Evolutionary conservation across 1,284 basidiomycete species (phyloP), one percentile per base, ranked within the genome.

Genomic region (Blastosporella zonata): DNA sequence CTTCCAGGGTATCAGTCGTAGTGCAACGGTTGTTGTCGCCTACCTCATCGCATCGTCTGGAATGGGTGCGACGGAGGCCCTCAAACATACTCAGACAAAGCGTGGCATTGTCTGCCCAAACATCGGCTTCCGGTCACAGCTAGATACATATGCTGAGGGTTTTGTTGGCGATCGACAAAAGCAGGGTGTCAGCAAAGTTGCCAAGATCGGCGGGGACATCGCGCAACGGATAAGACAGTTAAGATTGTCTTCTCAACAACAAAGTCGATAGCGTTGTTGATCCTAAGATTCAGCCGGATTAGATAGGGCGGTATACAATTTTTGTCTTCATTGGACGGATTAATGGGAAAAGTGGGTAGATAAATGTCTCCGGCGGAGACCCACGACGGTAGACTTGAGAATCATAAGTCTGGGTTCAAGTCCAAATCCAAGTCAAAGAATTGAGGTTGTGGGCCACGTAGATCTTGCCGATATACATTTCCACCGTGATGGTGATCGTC

Each of bases 11-110:
- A 77, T 93, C 52, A 90, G 85, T 62, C 78, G 91, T 41, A 87
- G 84, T 59, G 82, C 90, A 6, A 90, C 85, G 10, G 79, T 93
- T 47, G 86, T 92, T 9, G 84, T 87, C 47, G 92, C 89, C 28
- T 93, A 89, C 67, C 72, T 93, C 52, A 78, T 93, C 57, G 82
- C 82, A 5, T 73, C 77, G 3, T 73, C 73, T 40, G 70, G 73
- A 6, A 79, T 84, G 74, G 65, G 68, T 3, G 73, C 79, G 4
- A 57, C 62, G 20, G 74, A 81, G 51, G 78, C 85, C 9, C 71
- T 88, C 52, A 68, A 69, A 42, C 73, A 74, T 54, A 74, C 84
- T 35, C 75, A 77, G 57, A 64, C 72, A 28, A 78, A 79, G 47
- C 81, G 85, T 25, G 67, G 68, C 18, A 74, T 79, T 42, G 79